These are phyloP conservation scores for Melastoma malabathricum DNA, from an alignment of 345 rosid genomes.

Conservation along the genomic window DNA sequence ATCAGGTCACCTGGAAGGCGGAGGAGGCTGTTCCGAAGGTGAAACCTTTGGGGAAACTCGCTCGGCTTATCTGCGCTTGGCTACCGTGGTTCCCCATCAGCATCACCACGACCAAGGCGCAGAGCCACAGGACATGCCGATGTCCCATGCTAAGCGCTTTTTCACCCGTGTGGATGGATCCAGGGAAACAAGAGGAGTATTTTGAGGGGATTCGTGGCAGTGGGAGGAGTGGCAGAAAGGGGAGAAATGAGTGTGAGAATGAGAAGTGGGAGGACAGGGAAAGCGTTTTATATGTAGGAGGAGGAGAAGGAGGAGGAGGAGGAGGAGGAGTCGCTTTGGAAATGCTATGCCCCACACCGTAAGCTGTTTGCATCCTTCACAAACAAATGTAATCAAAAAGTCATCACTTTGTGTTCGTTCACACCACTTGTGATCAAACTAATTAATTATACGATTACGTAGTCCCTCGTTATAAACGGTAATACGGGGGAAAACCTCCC, in stretches of 20 bases:
- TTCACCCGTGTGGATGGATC: background rate
- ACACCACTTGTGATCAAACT: too few species aligned
- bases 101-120: too few species aligned
- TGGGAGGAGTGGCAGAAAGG: background rate
- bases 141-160: background rate
- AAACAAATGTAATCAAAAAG: background rate
- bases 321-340: background rate
- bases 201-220: too few species aligned
- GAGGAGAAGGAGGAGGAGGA: background rate
- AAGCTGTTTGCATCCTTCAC: background rate
- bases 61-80: slow-evolving; percentile 12
- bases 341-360: background rate
- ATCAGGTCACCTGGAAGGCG: slow-evolving; percentile 49
- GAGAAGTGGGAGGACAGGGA: background rate
- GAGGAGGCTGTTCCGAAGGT: slow-evolving; percentile 66
- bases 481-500: too few species aligned
- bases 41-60: slow-evolving; percentile 47
- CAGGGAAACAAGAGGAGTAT: too few species aligned
- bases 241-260: background rate
- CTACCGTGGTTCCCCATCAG: too few species aligned
- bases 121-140: slow-evolving; percentile 12
- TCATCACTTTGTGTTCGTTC: too few species aligned
- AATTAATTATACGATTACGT: too few species aligned
- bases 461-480: too few species aligned
- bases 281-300: too few species aligned